Percentiles rank a stretch among this genome's conserved stretches.
These are phyloP conservation scores for Herpotrichia juniperi DNA, from an alignment of 2,329 filamentous ascomycete genomes.

Conservation along the genomic window DNA sequence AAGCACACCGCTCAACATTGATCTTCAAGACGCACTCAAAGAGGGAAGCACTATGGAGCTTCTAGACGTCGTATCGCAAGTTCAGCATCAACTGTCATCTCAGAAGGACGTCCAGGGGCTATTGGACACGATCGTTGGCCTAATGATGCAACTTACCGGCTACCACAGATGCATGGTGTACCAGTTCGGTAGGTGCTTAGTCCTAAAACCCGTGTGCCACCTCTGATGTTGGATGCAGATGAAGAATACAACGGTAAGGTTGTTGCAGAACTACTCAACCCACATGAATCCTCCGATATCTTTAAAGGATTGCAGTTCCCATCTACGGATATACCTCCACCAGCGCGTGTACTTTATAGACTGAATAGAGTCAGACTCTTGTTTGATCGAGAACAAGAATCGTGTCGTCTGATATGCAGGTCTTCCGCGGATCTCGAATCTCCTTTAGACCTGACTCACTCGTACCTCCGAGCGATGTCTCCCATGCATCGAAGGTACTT, in stretches of 20 bases:
- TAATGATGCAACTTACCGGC: conserved; percentile 8
- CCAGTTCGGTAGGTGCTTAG: conserved; percentile 1
- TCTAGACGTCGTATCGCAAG: conserved; percentile 10
- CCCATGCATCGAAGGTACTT: conserved; percentile 14
- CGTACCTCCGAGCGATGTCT: conserved; percentile 14
- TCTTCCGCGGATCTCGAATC: conserved; percentile 3
- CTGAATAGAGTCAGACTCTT: conserved; percentile 11
- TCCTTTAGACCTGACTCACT: conserved; percentile 11
- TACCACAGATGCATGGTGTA: conserved; percentile 11
- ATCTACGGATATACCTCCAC: conserved; percentile 9
- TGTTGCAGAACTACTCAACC: conserved; percentile 11
- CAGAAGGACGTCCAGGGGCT: neutral
- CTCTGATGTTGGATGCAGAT: neutral
- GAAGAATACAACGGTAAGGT: conserved; percentile 12
- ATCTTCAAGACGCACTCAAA: conserved; percentile 1
- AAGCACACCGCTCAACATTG: conserved; percentile 5
- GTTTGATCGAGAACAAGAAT: conserved; percentile 9
- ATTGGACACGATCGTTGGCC: conserved; percentile 6
- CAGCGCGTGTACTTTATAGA: conserved; percentile 9
- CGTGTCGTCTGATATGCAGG: conserved; percentile 9
- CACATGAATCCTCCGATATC: conserved; percentile 4
- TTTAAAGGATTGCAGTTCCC: conserved; percentile 15
- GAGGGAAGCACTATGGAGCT: conserved; percentile 11
- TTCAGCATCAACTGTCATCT: conserved; percentile 7
- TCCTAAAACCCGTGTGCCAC: neutral